Evolutionary conservation across 1,284 basidiomycete genomes (phyloP), one percentile per base, ranked within the genome.

Genomic region (Tilletia caries): DNA sequence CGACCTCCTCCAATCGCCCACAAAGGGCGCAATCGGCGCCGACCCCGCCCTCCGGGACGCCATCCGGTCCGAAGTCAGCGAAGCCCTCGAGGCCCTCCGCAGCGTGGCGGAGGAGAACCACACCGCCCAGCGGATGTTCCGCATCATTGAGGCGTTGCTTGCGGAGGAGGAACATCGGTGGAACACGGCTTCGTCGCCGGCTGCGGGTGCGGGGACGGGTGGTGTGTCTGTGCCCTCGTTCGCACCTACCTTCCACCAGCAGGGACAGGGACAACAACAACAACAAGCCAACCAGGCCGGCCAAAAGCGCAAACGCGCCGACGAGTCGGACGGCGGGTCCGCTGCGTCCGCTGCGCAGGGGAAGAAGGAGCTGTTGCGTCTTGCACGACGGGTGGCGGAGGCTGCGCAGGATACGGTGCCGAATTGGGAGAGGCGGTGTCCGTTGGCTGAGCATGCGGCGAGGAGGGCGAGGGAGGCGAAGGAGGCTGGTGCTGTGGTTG

Each of bases 141-240:
- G 78, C 12, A 74, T 82, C 52, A 76, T 82, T 68, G 77, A 81
- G 65, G 77, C 76, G 0, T 68, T 82, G 41, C 70, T 82, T 5
- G 77, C 75, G n/a, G 79, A 82, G 54, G 80, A 81, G 67, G 73
- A 80, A 71, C 70, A 70, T 37, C 70, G 73, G 37, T 82, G 79
- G 79, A 71, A 78, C 50, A 71, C 73, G 4, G 73, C 71, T 69
- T 72, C 34, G 71, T 69, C 27, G 66, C 65, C 41, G 72, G 71
- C 32, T 68, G 69, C 34, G 67, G 46, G 33, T n/a, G 32, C 58
- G 48, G 34, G 12, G 41, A 68, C 12, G 29, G n/a, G 41, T 8
- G 75, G 71, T 33, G 43, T 65, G 15, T 64, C 20, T 6, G 2
- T 33, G 3, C 64, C 64, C 60, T 32, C 43, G 37, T 50, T 50